Percentiles rank a stretch among this genome's conserved stretches.
Evolutionary conservation across 768 basidiomycete genomes (phyloP).

Genomic region (Trametes cingulata): DNA sequence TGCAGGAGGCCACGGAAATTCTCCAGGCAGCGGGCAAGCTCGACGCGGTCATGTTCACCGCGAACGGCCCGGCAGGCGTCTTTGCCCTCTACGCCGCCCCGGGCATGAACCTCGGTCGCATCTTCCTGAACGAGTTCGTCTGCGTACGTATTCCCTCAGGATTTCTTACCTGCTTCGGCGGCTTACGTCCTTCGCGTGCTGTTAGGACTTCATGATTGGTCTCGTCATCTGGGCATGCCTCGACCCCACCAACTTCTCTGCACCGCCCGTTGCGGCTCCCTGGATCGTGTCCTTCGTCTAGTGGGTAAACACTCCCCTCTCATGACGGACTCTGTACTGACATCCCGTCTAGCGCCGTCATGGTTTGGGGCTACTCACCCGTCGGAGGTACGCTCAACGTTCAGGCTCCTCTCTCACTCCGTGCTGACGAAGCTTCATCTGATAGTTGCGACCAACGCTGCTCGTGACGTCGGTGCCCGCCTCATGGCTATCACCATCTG

Average conservation of each 20-base stretch:
- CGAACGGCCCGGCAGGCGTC: conserved; percentile 42
- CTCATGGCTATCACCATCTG: conserved; percentile 62
- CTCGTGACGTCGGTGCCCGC: conserved; percentile 67
- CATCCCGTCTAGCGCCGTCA: conserved; percentile 42
- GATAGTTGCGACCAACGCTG: conserved; percentile 56
- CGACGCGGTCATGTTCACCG: conserved; percentile 33
- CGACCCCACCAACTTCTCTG: conserved; percentile 61
- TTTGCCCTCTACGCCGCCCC: conserved; percentile 51
- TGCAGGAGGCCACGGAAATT: conserved; percentile 24
- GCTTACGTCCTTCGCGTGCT: background rate
- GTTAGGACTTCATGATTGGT: conserved; percentile 46
- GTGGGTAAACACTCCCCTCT: conserved; percentile 36
- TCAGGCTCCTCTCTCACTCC: background rate
- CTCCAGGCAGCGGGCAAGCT: conserved; percentile 26
- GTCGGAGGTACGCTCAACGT: conserved; percentile 37
- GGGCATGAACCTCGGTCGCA: conserved; percentile 43
- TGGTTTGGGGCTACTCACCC: conserved; percentile 63
- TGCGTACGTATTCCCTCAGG: conserved; percentile 38
- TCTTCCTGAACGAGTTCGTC: conserved; percentile 59
- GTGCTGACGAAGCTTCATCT: background rate
- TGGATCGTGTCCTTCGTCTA: conserved; percentile 58
- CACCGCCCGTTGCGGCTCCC: conserved; percentile 53
- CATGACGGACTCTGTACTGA: background rate
- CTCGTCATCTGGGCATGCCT: conserved; percentile 52
- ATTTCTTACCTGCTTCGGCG: background rate